phyloP scores from a whole-genome alignment of 805 yeast species.

The Wickerhamomyces strasburgensis region DNA sequence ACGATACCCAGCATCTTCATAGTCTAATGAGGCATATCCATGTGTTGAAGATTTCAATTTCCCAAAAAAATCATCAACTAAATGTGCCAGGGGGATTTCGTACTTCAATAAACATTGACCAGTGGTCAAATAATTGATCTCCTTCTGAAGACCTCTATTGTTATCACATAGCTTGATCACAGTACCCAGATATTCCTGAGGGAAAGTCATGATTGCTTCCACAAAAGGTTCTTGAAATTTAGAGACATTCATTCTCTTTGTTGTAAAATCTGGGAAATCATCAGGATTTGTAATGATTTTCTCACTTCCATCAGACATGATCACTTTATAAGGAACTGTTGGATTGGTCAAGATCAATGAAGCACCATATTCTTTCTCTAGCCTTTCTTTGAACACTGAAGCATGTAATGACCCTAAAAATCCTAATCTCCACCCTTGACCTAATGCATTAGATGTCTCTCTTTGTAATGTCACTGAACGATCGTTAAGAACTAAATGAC shows the following conservation, averaged over 20 bases:
- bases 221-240: slow-evolving; percentile 82
- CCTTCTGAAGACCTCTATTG: slow-evolving; percentile 79
- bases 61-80: slow-evolving; percentile 95
- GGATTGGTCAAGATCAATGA: slow-evolving; percentile 90
- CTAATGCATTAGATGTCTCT: slow-evolving; percentile 90
- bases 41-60: slow-evolving; percentile 82
- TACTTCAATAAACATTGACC: slow-evolving; percentile 82
- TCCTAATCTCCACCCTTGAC: slow-evolving; percentile 97
- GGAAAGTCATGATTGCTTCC: slow-evolving; percentile 84
- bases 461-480: slow-evolving; percentile 84
- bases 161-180: slow-evolving; percentile 84
- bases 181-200: slow-evolving; percentile 80
- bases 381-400: slow-evolving; percentile 84
- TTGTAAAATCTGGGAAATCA: slow-evolving; percentile 68
- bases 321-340: slow-evolving; percentile 85
- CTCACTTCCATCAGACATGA: slow-evolving; percentile 60
- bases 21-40: slow-evolving; percentile 93
- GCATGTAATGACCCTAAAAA: slow-evolving; percentile 94
- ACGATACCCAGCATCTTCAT: slow-evolving; percentile 87
- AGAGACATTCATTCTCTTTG: slow-evolving; percentile 35
- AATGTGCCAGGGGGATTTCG: slow-evolving; percentile 77
- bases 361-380: slow-evolving; percentile 92
- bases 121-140: slow-evolving; percentile 66
- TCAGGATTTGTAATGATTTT: slow-evolving; percentile 81
- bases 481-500: slow-evolving; percentile 84